A percentile compares a stretch with the other conserved stretches of the same genome.
Conservation (phyloP, 768 basidiomycete species). For the Lactarius deliciosus region DNA sequence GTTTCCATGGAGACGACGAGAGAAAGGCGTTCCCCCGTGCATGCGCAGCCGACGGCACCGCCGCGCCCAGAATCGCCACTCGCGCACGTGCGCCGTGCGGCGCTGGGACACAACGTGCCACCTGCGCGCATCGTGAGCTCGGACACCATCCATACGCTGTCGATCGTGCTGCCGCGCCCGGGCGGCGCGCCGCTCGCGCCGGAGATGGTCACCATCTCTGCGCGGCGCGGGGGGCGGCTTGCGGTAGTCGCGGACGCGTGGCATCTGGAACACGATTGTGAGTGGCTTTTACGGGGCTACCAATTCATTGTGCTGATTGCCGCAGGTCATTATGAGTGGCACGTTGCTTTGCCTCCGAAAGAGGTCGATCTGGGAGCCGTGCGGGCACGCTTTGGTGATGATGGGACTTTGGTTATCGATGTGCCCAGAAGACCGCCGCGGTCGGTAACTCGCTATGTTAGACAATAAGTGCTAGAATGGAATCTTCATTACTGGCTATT, state of each 20-base stretch:
- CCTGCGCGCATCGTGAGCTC: constrained; percentile 1
- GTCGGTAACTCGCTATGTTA: neutral
- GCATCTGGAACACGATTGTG: constrained; percentile 25
- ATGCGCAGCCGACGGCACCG: neutral
- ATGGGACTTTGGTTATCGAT: constrained; percentile 8
- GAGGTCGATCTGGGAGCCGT: constrained; percentile 13
- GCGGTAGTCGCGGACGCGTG: constrained; percentile 25
- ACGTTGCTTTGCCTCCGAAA: constrained; percentile 8
- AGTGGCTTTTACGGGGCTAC: neutral
- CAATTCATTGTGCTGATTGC: neutral
- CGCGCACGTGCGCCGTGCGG: constrained; percentile 13
- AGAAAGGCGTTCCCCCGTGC: too few relatives aligned
- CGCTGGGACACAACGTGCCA: neutral
- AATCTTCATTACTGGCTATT: neutral
- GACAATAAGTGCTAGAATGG: neutral
- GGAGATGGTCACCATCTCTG: constrained; percentile 25
- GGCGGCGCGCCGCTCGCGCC: constrained; percentile 17
- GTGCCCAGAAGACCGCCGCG: constrained; percentile 15
- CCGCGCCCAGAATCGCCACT: constrained; percentile 20
- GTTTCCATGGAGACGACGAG: neutral
- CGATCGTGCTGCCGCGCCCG: constrained; percentile 21
- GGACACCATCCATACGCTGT: constrained; percentile 1
- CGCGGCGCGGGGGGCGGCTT: constrained; percentile 15
- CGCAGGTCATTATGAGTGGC: constrained; percentile 26
- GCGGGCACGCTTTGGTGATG: constrained; percentile 12